Base-by-base conservation (phyloP, 192 early-diverging fungal genomes). In the Coemansia sp. region DNA sequence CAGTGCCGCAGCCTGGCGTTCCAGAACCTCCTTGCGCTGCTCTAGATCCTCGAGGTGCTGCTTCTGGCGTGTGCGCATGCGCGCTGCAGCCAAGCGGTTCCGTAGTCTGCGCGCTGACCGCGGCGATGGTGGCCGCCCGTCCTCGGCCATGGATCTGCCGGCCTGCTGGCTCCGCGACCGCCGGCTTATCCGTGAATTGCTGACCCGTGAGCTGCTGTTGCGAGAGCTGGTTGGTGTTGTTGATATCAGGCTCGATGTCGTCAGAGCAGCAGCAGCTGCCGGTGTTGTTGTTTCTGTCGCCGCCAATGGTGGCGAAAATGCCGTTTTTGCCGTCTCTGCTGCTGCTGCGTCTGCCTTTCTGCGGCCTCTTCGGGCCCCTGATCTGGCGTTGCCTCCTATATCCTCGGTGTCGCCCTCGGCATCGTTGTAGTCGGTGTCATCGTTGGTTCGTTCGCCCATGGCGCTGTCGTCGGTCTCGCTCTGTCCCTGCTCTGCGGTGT, bases 31-130 rank as follows among this genome's bases (percentile, higher is more conserved):
- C 49, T 72, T 72, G 50, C 70, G 58, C 40, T 61, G 38, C 50
- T 72, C 62, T 19, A 72, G 41, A 39, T 65, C 53, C 5, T 42
- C 70, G 53, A 72, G 29, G 17, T 72, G 70, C 46, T 66, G 70
- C 37, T 62, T 65, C 53, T 72, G 70, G 34, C 70, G 53, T 13
- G 52, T 53, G 11, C 70, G 70, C 70, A 72, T 72, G 33, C 70
- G 58, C 1, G 70, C 62, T 9, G 70, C 62, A 0, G 70, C 70
- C 28, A 65, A n/a, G 1, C 63, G 48, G 38, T 72, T 72, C 7
- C 70, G 26, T n/a, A 54, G 39, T 18, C 70, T 46, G 5, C 70
- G 58, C 11, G 51, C 54, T 14, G 70, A 61, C 38, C 58, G 58
- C 14, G 70, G 70, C 33, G 70, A 72, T 20, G 39, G 48, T n/a